Evolutionary conservation across 73 alveolate genomes (phyloP).

Genomic region (Paramecium pentaurelia): DNA sequence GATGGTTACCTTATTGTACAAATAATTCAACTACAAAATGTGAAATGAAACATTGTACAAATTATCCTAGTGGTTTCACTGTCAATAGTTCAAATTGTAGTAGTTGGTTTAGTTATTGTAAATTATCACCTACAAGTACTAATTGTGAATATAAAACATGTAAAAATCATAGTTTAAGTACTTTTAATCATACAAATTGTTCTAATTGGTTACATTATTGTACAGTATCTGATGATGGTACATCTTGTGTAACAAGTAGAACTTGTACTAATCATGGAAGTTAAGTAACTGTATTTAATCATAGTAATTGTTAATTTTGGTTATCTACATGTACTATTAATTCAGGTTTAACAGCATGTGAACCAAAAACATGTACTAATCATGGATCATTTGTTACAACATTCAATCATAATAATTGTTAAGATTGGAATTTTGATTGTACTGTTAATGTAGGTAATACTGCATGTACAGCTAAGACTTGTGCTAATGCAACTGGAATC

Average conservation of each 20-base stretch:
- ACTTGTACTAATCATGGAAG: conserved; percentile 20
- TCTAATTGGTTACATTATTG: neutral
- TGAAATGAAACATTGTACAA: neutral
- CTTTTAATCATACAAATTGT: conserved; percentile 12
- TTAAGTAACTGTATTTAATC: neutral
- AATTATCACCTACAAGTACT: neutral
- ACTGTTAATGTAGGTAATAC: conserved; percentile 1
- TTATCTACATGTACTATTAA: conserved; percentile 28
- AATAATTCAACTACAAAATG: neutral
- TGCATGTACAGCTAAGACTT: conserved; percentile 16
- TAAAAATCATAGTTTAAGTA: neutral
- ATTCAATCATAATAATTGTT: neutral
- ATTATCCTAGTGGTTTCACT: neutral
- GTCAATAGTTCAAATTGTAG: neutral
- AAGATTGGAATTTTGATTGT: neutral
- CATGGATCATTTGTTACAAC: conserved; percentile 5
- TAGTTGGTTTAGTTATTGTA: conserved; percentile 5
- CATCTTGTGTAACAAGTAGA: neutral
- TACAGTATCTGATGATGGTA: neutral
- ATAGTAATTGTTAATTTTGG: conserved; percentile 24
- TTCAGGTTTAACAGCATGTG: conserved; percentile 12
- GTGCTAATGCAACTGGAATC: neutral
- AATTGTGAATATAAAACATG: neutral
- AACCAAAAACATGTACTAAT: neutral
- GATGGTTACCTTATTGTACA: conserved; percentile 16